Conservation (phyloP, 495 filamentous ascomycete species). For the Massariosphaeria phaeospora region DNA sequence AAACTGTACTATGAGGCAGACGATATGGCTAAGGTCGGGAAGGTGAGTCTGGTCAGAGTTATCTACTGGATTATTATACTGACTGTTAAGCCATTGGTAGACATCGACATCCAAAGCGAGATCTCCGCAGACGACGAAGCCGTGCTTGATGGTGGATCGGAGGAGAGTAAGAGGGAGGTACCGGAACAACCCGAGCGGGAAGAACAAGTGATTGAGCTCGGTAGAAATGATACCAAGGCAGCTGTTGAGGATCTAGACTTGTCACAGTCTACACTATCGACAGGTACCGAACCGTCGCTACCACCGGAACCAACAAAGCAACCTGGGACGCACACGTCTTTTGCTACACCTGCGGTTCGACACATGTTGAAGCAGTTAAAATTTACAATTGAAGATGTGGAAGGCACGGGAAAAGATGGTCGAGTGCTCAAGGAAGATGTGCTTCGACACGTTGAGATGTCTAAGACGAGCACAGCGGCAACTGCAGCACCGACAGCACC, state of each 20-base stretch:
- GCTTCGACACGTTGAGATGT: slow-evolving; percentile 56
- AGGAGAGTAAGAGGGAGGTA: slow-evolving; percentile 7
- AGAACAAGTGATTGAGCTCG: slow-evolving; percentile 35
- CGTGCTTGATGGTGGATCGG: slow-evolving; percentile 37
- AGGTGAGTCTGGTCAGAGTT: slow-evolving; percentile 24
- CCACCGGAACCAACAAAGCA: slow-evolving; percentile 11
- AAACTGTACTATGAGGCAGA: slow-evolving; percentile 93
- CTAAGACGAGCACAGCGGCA: slow-evolving; percentile 30
- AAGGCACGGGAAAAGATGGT: slow-evolving; percentile 86
- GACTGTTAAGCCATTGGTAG: slow-evolving; percentile 57
- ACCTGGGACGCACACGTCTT: slow-evolving; percentile 53
- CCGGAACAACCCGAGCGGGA: slow-evolving; percentile 10
- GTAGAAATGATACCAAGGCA: slow-evolving; percentile 29
- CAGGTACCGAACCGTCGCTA: too few species aligned
- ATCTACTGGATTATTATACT: background rate
- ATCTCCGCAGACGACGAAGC: slow-evolving; percentile 54
- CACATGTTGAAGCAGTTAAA: slow-evolving; percentile 73
- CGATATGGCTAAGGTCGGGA: slow-evolving; percentile 91
- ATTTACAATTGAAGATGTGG: slow-evolving; percentile 68
- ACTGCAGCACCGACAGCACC: slow-evolving; percentile 11
- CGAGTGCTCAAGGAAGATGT: slow-evolving; percentile 92
- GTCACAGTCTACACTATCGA: too few species aligned
- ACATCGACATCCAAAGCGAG: slow-evolving; percentile 67
- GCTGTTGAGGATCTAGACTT: background rate
- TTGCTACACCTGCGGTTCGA: slow-evolving; percentile 91